Evolutionary conservation across 371 early-diverging fungal genomes (phyloP), one percentile per base, ranked within the genome.

Genomic region (Mucor indicus): DNA sequence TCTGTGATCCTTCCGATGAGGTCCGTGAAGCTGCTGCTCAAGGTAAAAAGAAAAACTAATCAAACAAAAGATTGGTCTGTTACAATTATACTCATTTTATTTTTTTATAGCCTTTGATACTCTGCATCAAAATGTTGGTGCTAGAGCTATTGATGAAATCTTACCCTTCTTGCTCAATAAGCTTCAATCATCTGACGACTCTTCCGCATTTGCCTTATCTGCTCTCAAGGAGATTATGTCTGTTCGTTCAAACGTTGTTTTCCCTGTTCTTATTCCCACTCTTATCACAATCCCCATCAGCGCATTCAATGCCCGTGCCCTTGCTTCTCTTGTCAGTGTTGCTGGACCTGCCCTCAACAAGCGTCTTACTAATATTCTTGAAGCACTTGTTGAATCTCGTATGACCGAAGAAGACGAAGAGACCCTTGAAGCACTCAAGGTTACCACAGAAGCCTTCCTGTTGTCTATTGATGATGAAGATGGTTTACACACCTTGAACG

Each of bases 141-240:
- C 90, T 16, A 87, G 83, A 54, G 95, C 92, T 22, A 89, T 97
- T 57, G 98, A 97, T 52, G 85, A 87, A 25, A 87, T 98, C 16
- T 67, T 98, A 44, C 95, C 97, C 11, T 81, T 80, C 11, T 66
- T 97, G 53, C 84, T 98, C 51, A 85, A 84, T 57, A 87, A 86
- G 40, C 81, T 98, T 24, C 74, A 79, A 50, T 77, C 79, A 13
- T 84, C 80, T 38, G 81, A 84, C 48, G 78, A 84, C 17, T 44
- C 62, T 2, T 83, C 87, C 16, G 72, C 72, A 21, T 83, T 85
- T 60, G 96, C 97, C 7, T 64, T 98, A 56, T 91, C 92, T 57
- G 98, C 94, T 29, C 79, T 98, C 48, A 94, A 94, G 70, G 94
- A 95, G 64, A 88, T 98, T 36, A 96, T 96, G 94, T 84, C 94